Evolutionary conservation across 2,329 filamentous ascomycete genomes (phyloP).

Genomic region (Fusarium sp.): DNA sequence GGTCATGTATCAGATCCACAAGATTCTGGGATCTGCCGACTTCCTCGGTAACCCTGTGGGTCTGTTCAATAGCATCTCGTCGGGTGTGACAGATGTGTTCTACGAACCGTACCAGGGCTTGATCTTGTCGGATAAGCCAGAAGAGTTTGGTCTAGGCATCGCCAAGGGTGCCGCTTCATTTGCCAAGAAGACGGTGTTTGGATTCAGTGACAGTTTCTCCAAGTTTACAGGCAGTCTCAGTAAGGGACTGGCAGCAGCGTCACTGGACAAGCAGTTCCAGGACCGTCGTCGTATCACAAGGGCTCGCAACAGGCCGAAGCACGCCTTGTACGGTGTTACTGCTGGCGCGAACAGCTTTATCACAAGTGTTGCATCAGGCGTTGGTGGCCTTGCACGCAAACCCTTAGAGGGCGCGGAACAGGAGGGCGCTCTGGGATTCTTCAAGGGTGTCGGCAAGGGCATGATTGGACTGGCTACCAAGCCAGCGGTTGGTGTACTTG

Average conservation of each 20-base stretch:
- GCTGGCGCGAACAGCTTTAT: slow-evolving; percentile 96
- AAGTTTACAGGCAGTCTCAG: slow-evolving; percentile 98
- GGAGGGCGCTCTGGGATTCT: slow-evolving; percentile 92
- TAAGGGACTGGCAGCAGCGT: slow-evolving; percentile 94
- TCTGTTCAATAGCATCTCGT: slow-evolving; percentile 97
- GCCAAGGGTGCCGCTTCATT: slow-evolving; percentile 97
- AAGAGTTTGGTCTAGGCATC: slow-evolving; percentile 94
- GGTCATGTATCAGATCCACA: slow-evolving; percentile 94
- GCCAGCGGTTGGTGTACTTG: slow-evolving; percentile 94
- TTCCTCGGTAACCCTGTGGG: slow-evolving; percentile 98
- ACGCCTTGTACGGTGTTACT: slow-evolving; percentile 95
- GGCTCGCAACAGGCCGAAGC: slow-evolving; percentile 93
- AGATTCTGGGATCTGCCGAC: slow-evolving; percentile 95
- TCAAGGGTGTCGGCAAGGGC: slow-evolving; percentile 97
- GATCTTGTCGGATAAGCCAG: slow-evolving; percentile 94
- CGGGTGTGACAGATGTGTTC: slow-evolving; percentile 96
- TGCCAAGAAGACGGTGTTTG: slow-evolving; percentile 98
- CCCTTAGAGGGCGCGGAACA: slow-evolving; percentile 96
- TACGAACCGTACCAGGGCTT: slow-evolving; percentile 99
- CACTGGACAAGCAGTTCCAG: slow-evolving; percentile 98
- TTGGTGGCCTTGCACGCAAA: slow-evolving; percentile 92
- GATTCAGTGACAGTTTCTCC: slow-evolving; percentile 95
- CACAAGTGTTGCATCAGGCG: slow-evolving; percentile 90
- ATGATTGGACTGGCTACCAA: slow-evolving; percentile 95
- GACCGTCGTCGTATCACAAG: slow-evolving; percentile 94